Base-by-base conservation (phyloP, 169 alveolate species). In the Plasmodium gonderi region DNA sequence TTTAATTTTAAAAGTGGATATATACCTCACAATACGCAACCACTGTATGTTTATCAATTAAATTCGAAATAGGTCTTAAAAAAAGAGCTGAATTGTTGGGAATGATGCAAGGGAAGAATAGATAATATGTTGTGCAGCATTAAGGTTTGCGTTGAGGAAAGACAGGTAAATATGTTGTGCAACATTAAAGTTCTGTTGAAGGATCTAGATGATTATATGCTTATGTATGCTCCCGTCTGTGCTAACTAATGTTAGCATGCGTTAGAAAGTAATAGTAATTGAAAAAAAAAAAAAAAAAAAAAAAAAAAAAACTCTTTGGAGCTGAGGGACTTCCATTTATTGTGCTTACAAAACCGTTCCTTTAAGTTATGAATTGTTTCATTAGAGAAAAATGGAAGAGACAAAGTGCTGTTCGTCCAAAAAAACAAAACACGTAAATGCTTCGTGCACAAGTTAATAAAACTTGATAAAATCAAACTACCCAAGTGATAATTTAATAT, bases 1-100 rank as follows among this genome's bases (percentile, higher is more conserved):
- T 79, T 3, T n/a, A 36, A 33, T n/a, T 9, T 36, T 38, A 29
- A 44, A 40, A 12, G 40, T 31, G 26, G 26, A 8, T 54, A 20
- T n/a, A 47, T 72, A 83, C 92, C 65, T 83, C 92, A 60, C 92
- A 83, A 60, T 83, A 83, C 9, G 92, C 92, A 45, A 80, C 38
- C 60, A 54, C 40, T 40, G 92, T 83, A 33, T 83, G 64, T 23
- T n/a, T 64, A 23, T 83, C 92, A 20, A 83, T 51, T 6, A 83
- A 23, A 31, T 72, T 49, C 20, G 92, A 83, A 45, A 83, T 72
- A 40, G 92, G 92, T 38, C 45, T 72, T 49, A 83, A 69, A 20
- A 83, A 31, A n/a, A 83, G 64, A 20, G 75, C 92, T 83, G 64
- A 29, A 54, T 12, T 60, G 36, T 5, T 29, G 17, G 17, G 45